A percentile compares a stretch with the other conserved stretches of the same genome.
Evolutionary conservation across 441 rosid genomes (phyloP).

Genomic region (Populus hybrid): DNA sequence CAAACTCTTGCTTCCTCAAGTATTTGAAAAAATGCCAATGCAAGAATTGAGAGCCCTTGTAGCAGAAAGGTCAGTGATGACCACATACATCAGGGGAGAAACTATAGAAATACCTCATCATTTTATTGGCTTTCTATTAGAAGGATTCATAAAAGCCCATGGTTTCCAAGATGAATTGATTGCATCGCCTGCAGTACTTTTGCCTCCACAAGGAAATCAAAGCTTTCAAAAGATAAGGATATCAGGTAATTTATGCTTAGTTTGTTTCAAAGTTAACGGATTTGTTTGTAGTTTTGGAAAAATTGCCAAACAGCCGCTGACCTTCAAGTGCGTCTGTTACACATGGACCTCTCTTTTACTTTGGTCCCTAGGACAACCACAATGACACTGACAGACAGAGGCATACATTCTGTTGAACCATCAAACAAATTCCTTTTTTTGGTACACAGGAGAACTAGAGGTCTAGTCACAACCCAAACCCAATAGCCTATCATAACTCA

Average conservation of each 20-base stretch:
- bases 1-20: constrained; percentile 79
- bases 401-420: background rate
- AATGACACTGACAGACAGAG: background rate
- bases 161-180: constrained; percentile 60
- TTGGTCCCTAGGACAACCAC: background rate
- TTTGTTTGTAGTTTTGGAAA: background rate
- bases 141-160: constrained; percentile 67
- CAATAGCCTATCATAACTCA: background rate
- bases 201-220: constrained; percentile 46
- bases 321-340: background rate
- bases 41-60: constrained; percentile 79
- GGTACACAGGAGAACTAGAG: background rate
- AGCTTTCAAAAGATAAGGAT: constrained; percentile 31
- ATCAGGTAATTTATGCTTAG: constrained; percentile 40
- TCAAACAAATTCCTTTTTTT: background rate
- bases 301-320: background rate
- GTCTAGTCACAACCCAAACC: background rate
- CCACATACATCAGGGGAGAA: constrained; percentile 66
- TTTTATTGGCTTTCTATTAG: constrained; percentile 70
- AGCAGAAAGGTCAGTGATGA: constrained; percentile 62
- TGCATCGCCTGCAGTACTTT: constrained; percentile 61
- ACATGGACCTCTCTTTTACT: background rate
- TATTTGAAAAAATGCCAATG: constrained; percentile 78
- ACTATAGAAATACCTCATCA: constrained; percentile 55
- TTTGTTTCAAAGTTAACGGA: background rate